Evolutionary conservation across 1,284 basidiomycete species (phyloP).

Genomic region (Chalciporus piperatoides): DNA sequence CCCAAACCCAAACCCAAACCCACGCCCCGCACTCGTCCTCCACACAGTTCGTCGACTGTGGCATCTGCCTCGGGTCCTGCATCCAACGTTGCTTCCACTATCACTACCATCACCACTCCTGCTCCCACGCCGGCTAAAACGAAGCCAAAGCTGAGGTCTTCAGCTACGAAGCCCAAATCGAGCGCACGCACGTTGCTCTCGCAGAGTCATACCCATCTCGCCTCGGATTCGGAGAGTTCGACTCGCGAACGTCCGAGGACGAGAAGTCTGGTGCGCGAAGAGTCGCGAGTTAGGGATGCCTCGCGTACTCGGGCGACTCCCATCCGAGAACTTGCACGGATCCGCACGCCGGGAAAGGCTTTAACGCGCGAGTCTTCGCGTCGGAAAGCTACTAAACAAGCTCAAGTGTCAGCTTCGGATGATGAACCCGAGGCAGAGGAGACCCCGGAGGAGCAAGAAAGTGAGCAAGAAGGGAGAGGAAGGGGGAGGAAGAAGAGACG

Average conservation of each 20-base stretch:
- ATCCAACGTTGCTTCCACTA: not conserved
- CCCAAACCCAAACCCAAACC: constrained; percentile 20
- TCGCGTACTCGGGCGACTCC: constrained; percentile 1
- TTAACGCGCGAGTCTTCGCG: constrained; percentile 3
- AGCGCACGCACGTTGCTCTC: constrained; percentile 23
- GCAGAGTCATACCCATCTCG: constrained; percentile 16
- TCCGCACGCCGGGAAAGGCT: constrained; percentile 4
- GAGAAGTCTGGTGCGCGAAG: constrained; percentile 24
- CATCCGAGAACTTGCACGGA: not conserved
- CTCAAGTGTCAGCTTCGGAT: constrained; percentile 9
- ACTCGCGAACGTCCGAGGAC: constrained; percentile 22
- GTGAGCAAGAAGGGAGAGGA: constrained; percentile 22
- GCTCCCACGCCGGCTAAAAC: not conserved
- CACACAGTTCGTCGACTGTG: constrained; percentile 8
- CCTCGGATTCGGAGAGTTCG: constrained; percentile 28
- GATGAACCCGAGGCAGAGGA: constrained; percentile 11
- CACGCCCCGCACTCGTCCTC: constrained; percentile 6
- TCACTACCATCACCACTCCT: not conserved
- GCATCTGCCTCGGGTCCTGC: not conserved
- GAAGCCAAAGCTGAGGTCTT: constrained; percentile 4
- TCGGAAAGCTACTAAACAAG: constrained; percentile 4
- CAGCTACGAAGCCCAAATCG: constrained; percentile 15
- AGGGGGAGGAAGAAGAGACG: constrained; percentile 32
- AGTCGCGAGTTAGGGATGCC: constrained; percentile 13
- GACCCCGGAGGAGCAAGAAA: constrained; percentile 9